These are phyloP conservation scores for Heterobasidion parviporum DNA, from an alignment of 1,284 basidiomycete genomes.

Conservation along the genomic window DNA sequence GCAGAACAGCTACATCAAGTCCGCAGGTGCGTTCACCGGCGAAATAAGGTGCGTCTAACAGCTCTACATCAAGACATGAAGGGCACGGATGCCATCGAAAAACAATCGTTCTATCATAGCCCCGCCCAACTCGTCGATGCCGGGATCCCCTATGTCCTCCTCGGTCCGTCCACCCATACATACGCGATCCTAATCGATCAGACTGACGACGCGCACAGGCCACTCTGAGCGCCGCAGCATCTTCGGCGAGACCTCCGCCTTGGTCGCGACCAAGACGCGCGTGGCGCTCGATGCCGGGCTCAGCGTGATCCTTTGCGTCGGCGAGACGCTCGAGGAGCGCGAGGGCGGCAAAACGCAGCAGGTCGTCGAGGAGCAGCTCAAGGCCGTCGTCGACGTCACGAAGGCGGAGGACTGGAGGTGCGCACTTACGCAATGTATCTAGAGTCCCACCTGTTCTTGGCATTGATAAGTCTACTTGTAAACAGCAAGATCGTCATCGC, in stretches of 20 bases:
- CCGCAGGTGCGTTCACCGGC: constrained; percentile 90
- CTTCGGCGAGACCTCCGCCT: constrained; percentile 82
- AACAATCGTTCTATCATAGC: constrained; percentile 25
- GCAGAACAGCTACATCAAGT: constrained; percentile 87
- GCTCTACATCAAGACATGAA: background rate
- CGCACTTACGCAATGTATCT: background rate
- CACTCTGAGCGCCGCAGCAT: constrained; percentile 95
- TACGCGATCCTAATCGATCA: background rate
- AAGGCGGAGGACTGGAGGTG: constrained; percentile 76
- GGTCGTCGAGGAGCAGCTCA: constrained; percentile 81
- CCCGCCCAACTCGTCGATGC: constrained; percentile 82
- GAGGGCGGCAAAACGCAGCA: constrained; percentile 74
- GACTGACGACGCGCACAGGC: constrained; percentile 28
- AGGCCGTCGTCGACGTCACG: constrained; percentile 65
- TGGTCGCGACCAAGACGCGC: constrained; percentile 84
- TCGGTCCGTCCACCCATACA: constrained; percentile 46
- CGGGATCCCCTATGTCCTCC: constrained; percentile 85
- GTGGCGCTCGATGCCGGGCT: constrained; percentile 71
- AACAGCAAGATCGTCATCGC: constrained; percentile 86
- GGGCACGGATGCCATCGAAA: constrained; percentile 1
- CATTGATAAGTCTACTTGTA: background rate
- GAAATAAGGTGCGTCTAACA: constrained; percentile 67
- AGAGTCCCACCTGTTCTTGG: too few relatives aligned
- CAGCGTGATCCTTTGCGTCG: constrained; percentile 92
- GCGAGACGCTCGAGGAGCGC: constrained; percentile 89